Conservation (phyloP, 495 filamentous ascomycete genomes). For the Penicillium salamii region DNA sequence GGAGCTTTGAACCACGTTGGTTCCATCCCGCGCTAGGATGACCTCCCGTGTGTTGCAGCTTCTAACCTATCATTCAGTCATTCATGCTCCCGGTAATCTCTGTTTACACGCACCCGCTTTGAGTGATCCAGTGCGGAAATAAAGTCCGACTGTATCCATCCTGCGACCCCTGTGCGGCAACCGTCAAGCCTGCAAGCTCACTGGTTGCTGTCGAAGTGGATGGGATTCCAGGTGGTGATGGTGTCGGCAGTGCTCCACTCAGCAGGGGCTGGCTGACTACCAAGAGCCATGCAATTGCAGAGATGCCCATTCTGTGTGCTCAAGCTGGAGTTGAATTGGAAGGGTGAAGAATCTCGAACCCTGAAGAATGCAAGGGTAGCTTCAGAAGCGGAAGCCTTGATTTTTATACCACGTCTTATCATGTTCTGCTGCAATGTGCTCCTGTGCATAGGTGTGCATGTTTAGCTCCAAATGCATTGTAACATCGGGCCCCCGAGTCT, state of each 20-base stretch:
- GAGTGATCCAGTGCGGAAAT: constrained; percentile 68
- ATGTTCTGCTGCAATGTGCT: neutral
- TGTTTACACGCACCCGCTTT: constrained; percentile 36
- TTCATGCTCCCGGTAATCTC: no score
- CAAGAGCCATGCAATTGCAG: neutral
- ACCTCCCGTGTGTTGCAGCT: constrained; percentile 63
- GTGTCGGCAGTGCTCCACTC: constrained; percentile 14
- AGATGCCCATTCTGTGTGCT: neutral
- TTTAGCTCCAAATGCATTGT: constrained; percentile 2
- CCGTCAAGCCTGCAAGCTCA: constrained; percentile 53
- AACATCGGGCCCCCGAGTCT: constrained; percentile 14
- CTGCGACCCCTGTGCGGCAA: constrained; percentile 50
- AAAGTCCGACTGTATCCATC: constrained; percentile 57
- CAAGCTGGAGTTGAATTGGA: neutral
- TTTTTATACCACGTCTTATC: no score
- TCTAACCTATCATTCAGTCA: constrained; percentile 26
- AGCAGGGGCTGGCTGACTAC: constrained; percentile 13
- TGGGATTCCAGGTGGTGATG: constrained; percentile 56
- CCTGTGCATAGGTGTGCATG: neutral
- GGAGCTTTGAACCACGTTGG: constrained; percentile 43
- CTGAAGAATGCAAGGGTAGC: no score
- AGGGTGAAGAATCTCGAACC: neutral
- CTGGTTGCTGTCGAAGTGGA: constrained; percentile 48
- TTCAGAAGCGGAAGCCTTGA: no score
- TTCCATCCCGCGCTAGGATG: constrained; percentile 68